phyloP scores from a whole-genome alignment of 2,329 filamentous ascomycete species.

The Penicillium sp. region DNA sequence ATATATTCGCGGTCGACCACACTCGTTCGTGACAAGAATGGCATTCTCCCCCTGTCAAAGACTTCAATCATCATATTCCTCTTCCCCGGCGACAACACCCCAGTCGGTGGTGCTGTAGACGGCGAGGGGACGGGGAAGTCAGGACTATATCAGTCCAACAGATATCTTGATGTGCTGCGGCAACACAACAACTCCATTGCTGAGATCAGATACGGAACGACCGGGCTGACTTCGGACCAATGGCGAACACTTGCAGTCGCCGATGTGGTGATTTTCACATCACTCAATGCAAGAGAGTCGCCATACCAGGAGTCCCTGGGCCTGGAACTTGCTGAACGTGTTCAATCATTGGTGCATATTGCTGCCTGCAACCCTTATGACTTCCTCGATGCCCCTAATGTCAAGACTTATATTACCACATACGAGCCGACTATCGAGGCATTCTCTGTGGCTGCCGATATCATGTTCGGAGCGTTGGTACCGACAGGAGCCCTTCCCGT shows the following conservation, averaged over 20 bases:
- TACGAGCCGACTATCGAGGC: slow-evolving; percentile 47
- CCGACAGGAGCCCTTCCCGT: slow-evolving; percentile 40
- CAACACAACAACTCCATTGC: slow-evolving; percentile 24
- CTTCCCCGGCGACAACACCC: slow-evolving; percentile 36
- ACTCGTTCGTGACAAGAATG: slow-evolving; percentile 35
- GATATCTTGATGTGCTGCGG: slow-evolving; percentile 36
- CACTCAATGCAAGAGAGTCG: slow-evolving; percentile 41
- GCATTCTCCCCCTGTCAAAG: slow-evolving; percentile 32
- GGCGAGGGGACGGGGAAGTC: slow-evolving; percentile 37
- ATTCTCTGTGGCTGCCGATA: slow-evolving; percentile 39
- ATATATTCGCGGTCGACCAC: slow-evolving; percentile 44
- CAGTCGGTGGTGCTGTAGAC: slow-evolving; percentile 39
- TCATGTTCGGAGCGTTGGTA: slow-evolving; percentile 38
- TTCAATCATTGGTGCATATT: slow-evolving; percentile 37
- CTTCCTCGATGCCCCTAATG: slow-evolving; percentile 37
- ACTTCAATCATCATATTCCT: slow-evolving; percentile 36
- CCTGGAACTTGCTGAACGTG: slow-evolving; percentile 30
- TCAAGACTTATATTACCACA: slow-evolving; percentile 45
- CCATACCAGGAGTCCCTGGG: slow-evolving; percentile 39
- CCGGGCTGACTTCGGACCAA: slow-evolving; percentile 31
- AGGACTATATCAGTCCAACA: slow-evolving; percentile 31
- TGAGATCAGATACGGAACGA: slow-evolving; percentile 36
- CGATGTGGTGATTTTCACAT: slow-evolving; percentile 41
- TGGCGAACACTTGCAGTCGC: slow-evolving; percentile 35
- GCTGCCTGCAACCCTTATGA: slow-evolving; percentile 48